Conservation (phyloP, 1,284 basidiomycete genomes). For the Cryptococcus jaspeensis region DNA sequence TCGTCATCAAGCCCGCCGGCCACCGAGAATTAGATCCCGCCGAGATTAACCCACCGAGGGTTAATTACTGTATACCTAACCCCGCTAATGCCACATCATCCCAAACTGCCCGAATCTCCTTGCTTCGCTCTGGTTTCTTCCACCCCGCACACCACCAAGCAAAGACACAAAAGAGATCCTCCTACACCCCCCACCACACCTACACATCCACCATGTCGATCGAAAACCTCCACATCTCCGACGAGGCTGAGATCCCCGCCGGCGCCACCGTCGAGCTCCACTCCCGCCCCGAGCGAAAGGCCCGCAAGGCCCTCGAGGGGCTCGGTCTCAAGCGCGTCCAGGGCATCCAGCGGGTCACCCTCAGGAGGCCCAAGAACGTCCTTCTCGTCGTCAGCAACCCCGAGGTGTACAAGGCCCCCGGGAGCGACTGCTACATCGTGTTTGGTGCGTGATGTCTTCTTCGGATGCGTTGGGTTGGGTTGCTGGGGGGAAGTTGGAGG, state of each 20-base stretch:
- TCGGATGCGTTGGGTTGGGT: no score
- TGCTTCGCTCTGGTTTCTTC: background rate
- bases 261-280: conserved; percentile 89
- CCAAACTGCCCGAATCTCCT: conserved; percentile 8
- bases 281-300: conserved; percentile 87
- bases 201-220: conserved; percentile 57
- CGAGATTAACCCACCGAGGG: no score
- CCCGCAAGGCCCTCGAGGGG: conserved; percentile 76
- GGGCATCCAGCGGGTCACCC: conserved; percentile 91
- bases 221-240: conserved; percentile 59
- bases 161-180: background rate
- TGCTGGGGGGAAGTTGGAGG: no score
- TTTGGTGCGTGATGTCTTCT: conserved; percentile 57
- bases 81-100: conserved; percentile 7
- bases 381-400: conserved; percentile 91
- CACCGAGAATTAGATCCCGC: no score
- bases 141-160: background rate
- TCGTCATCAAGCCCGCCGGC: no score
- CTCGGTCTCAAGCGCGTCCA: conserved; percentile 89
- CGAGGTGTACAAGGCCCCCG: conserved; percentile 96
- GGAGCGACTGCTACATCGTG: conserved; percentile 97
- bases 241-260: conserved; percentile 63
- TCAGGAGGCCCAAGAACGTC: conserved; percentile 91
- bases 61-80: background rate
- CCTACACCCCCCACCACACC: conserved; percentile 53